These are phyloP conservation scores for Thalassiosira mediterranea DNA, from an alignment of 352 stramenopile genomes.

Conservation along the genomic window DNA sequence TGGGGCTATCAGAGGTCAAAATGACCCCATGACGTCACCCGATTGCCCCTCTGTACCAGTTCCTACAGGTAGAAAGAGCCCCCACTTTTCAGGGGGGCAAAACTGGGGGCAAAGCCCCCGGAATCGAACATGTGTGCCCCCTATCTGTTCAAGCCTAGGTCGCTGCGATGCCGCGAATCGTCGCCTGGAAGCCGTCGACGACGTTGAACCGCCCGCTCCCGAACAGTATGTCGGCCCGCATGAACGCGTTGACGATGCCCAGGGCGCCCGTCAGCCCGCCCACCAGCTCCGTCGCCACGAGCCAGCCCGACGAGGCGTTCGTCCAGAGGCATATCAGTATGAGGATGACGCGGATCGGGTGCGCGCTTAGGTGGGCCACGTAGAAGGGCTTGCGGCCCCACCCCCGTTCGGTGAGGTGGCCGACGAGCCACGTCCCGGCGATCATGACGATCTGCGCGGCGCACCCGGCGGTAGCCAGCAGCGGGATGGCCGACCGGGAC, in stretches of 20 bases:
- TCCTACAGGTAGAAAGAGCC: too few relatives aligned
- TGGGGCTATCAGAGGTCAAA: too few relatives aligned
- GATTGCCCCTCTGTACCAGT: too few relatives aligned
- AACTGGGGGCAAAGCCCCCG: too few relatives aligned
- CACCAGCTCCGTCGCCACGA: slow-evolving; percentile 32
- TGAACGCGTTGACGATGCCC: slow-evolving; percentile 40
- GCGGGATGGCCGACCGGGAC: slow-evolving; percentile 23
- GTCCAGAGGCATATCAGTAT: slow-evolving; percentile 34
- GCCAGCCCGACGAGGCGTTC: slow-evolving; percentile 29
- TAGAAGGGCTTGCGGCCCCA: slow-evolving; percentile 44
- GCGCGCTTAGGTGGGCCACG: slow-evolving; percentile 22
- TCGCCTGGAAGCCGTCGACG: slow-evolving; percentile 11
- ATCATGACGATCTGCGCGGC: slow-evolving; percentile 38
- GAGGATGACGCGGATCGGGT: slow-evolving; percentile 25
- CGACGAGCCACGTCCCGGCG: slow-evolving; percentile 28
- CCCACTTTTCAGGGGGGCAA: too few relatives aligned
- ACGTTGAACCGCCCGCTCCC: slow-evolving; percentile 40
- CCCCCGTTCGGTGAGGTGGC: slow-evolving; percentile 21
- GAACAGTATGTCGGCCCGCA: slow-evolving; percentile 41
- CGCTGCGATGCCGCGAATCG: not conserved
- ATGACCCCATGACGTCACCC: too few relatives aligned
- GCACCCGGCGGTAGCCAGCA: slow-evolving; percentile 26
- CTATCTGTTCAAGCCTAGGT: too few relatives aligned
- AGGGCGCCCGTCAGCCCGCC: slow-evolving; percentile 31
- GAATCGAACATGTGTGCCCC: too few relatives aligned